A percentile compares a stretch with the other conserved stretches of the same genome.
Conservation (phyloP, 208 protist genomes). For the Zelonia costaricensis region DNA sequence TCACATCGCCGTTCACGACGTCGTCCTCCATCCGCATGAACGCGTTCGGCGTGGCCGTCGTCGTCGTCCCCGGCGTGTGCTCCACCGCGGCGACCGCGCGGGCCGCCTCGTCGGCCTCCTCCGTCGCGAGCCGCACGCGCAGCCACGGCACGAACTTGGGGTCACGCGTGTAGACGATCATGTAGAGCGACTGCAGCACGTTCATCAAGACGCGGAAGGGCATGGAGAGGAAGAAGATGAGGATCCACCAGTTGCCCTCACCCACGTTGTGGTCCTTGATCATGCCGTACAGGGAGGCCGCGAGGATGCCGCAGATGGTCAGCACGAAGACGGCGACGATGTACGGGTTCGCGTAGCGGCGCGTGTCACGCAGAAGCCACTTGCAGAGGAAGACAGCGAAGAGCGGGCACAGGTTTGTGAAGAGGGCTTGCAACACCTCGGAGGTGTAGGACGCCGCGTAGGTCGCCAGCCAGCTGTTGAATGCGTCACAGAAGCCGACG, state of each 20-base stretch:
- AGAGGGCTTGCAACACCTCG: constrained; percentile 78
- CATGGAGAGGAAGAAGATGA: constrained; percentile 83
- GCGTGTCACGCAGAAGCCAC: constrained; percentile 71
- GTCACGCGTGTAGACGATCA: constrained; percentile 82
- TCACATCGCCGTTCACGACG: not conserved
- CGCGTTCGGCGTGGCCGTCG: not conserved
- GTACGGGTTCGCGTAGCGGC: constrained; percentile 62
- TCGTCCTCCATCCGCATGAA: not conserved
- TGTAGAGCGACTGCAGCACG: constrained; percentile 81
- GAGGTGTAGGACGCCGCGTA: constrained; percentile 82
- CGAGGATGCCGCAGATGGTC: constrained; percentile 63
- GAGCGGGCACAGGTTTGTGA: constrained; percentile 68
- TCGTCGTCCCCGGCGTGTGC: not conserved
- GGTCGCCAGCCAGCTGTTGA: constrained; percentile 78
- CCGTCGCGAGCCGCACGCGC: constrained; percentile 13
- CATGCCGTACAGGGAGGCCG: constrained; percentile 58
- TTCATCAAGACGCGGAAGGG: constrained; percentile 78
- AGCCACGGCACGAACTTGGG: constrained; percentile 52
- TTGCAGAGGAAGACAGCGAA: constrained; percentile 77
- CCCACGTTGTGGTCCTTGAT: constrained; percentile 33
- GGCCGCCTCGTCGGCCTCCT: not conserved
- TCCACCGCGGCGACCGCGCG: not conserved
- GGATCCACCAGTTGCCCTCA: constrained; percentile 67
- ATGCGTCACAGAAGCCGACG: constrained; percentile 68
- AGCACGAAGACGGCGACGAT: constrained; percentile 60